Evolutionary conservation across 805 yeast species (phyloP).

Genomic region (Candida sakaeoensis): DNA sequence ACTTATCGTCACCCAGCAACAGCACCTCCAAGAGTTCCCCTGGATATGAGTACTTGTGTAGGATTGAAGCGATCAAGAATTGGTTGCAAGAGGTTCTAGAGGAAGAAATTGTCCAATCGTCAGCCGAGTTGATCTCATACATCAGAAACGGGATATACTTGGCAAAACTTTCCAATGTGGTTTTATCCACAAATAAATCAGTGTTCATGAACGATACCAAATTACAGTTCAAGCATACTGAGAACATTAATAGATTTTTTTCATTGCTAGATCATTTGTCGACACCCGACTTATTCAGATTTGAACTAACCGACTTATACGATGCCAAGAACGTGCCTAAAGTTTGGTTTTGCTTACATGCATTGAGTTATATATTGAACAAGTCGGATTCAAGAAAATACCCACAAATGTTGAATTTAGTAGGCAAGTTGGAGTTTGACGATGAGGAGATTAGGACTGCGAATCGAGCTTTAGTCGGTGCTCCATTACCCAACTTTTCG

Average conservation of each 20-base stretch:
- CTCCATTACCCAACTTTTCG: slow-evolving; percentile 72
- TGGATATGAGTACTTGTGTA: slow-evolving; percentile 73
- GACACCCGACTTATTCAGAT: slow-evolving; percentile 83
- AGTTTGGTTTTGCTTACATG: slow-evolving; percentile 90
- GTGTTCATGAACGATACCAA: slow-evolving; percentile 51
- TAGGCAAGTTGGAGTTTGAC: slow-evolving; percentile 58
- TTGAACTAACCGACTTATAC: slow-evolving; percentile 89
- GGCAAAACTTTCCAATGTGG: slow-evolving; percentile 70
- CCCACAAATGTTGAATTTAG: slow-evolving; percentile 59
- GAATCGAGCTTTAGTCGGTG: slow-evolving; percentile 63
- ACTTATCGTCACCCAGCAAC: slow-evolving; percentile 26
- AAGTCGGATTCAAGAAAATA: slow-evolving; percentile 44
- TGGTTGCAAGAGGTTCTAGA: slow-evolving; percentile 70
- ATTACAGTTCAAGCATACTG: slow-evolving; percentile 86
- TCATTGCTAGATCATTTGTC: slow-evolving; percentile 62
- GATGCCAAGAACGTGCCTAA: slow-evolving; percentile 90
- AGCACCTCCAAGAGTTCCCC: slow-evolving; percentile 29
- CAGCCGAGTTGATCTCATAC: slow-evolving; percentile 57
- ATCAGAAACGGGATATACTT: slow-evolving; percentile 81
- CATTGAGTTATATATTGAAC: slow-evolving; percentile 71
- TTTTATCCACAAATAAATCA: slow-evolving; percentile 61
- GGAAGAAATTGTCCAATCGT: slow-evolving; percentile 52
- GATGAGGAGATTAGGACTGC: slow-evolving; percentile 68
- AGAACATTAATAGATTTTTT: slow-evolving; percentile 84
- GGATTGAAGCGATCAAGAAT: slow-evolving; percentile 73